Evolutionary conservation across 306 rosid genomes (phyloP).

Genomic region (Cajanus cajan): DNA sequence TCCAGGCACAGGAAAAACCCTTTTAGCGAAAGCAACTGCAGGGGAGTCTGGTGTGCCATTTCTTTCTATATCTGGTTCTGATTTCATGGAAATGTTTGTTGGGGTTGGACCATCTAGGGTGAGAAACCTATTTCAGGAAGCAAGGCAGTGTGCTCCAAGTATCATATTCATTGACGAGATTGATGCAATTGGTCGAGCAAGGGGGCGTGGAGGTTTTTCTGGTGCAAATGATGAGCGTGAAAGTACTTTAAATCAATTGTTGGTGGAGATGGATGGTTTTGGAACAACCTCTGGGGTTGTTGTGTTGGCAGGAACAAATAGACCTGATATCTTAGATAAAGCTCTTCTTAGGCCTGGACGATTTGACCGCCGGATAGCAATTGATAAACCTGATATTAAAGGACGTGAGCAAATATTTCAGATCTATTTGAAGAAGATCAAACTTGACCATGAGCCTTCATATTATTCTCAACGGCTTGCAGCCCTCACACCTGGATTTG

Average conservation of each 20-base stretch:
- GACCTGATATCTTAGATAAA: slow-evolving; percentile 95
- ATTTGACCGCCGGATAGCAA: slow-evolving; percentile 80
- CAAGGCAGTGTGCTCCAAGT: slow-evolving; percentile 96
- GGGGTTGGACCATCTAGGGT: slow-evolving; percentile 99
- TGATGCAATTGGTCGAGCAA: slow-evolving; percentile 97
- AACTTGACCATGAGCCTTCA: slow-evolving; percentile 84
- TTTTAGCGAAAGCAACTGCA: slow-evolving; percentile 96
- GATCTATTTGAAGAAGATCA: slow-evolving; percentile 78
- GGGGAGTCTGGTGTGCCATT: slow-evolving; percentile 98
- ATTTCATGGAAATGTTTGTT: slow-evolving; percentile 96
- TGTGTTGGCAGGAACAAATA: slow-evolving; percentile 97
- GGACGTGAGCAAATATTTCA: slow-evolving; percentile 91
- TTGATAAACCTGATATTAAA: slow-evolving; percentile 87
- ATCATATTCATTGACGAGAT: slow-evolving; percentile 94
- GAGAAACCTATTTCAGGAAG: slow-evolving; percentile 94
- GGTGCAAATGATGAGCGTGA: slow-evolving; percentile 96
- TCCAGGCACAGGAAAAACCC: slow-evolving; percentile 98
- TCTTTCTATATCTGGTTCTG: slow-evolving; percentile 93
- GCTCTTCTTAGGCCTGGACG: slow-evolving; percentile 93
- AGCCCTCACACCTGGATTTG: slow-evolving; percentile 98
- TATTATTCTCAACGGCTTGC: slow-evolving; percentile 92
- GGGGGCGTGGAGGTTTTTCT: slow-evolving; percentile 92
- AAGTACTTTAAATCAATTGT: slow-evolving; percentile 90
- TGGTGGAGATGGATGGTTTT: slow-evolving; percentile 99
- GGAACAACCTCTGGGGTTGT: slow-evolving; percentile 94